Evolutionary conservation across 805 yeast genomes (phyloP).

Genomic region (Nakazawaea populi): DNA sequence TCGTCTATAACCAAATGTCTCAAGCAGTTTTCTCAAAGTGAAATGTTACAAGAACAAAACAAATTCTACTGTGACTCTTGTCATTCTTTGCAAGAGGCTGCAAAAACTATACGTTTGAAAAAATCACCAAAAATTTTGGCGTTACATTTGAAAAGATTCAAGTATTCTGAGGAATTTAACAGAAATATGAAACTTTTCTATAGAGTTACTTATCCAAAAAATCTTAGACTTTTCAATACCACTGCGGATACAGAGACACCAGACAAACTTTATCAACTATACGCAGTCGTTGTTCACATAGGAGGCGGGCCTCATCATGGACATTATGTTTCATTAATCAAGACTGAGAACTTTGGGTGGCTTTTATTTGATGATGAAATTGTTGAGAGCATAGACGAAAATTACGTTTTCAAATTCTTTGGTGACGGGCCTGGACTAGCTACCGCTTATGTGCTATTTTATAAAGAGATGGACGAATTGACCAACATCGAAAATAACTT

Average conservation of each 20-base stretch:
- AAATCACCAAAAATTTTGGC: slow-evolving; percentile 73
- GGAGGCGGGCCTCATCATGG: slow-evolving; percentile 99
- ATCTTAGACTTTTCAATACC: slow-evolving; percentile 63
- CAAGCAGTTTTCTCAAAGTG: slow-evolving; percentile 78
- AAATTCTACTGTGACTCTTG: slow-evolving; percentile 93
- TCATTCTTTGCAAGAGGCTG: slow-evolving; percentile 88
- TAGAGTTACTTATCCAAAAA: slow-evolving; percentile 74
- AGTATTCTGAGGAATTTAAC: slow-evolving; percentile 78
- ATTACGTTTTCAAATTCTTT: slow-evolving; percentile 76
- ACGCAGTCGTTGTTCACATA: slow-evolving; percentile 85
- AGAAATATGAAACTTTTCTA: slow-evolving; percentile 83
- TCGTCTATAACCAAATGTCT: slow-evolving; percentile 73
- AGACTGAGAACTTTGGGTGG: slow-evolving; percentile 80
- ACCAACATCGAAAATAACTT: slow-evolving; percentile 22
- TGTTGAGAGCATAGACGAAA: slow-evolving; percentile 81
- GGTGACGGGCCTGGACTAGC: slow-evolving; percentile 88
- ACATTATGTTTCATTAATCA: slow-evolving; percentile 85
- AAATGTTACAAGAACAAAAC: slow-evolving; percentile 78
- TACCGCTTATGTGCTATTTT: slow-evolving; percentile 73
- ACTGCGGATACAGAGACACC: slow-evolving; percentile 46
- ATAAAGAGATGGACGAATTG: slow-evolving; percentile 50
- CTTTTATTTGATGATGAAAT: slow-evolving; percentile 91
- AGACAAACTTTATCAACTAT: slow-evolving; percentile 69
- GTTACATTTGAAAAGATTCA: slow-evolving; percentile 85
- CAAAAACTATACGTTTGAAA: slow-evolving; percentile 77